Percentiles rank a stretch among this genome's conserved stretches.
Conservation (phyloP, 805 yeast species). For the Hanseniaspora pseudoguilliermondii region DNA sequence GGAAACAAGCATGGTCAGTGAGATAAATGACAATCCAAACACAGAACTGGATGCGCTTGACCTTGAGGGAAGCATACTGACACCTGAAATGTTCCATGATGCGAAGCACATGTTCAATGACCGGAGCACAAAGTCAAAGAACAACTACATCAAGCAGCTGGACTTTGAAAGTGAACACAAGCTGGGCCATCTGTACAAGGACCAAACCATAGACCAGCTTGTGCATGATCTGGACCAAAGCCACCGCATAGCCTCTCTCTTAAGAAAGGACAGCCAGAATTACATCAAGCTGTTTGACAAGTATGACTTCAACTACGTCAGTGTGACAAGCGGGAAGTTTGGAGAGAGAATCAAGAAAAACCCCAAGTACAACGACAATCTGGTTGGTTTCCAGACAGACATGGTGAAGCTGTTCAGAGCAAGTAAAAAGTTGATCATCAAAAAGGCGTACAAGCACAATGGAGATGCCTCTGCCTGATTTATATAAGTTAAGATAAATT, state of each 20-base stretch:
- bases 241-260: conserved; percentile 17
- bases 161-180: conserved; percentile 15
- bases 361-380: conserved; percentile 24
- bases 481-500: background rate
- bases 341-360: conserved; percentile 29
- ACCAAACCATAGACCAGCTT: conserved; percentile 16
- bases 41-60: background rate
- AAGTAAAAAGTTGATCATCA: conserved; percentile 3
- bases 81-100: background rate
- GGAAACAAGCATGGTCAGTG: background rate
- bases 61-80: background rate
- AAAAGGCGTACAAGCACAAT: background rate
- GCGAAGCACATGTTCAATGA: conserved; percentile 5
- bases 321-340: conserved; percentile 25
- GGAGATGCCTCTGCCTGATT: background rate
- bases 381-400: conserved; percentile 28
- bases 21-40: background rate
- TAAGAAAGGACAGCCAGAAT: conserved; percentile 24
- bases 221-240: conserved; percentile 18
- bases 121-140: conserved; percentile 5
- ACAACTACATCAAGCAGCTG: conserved; percentile 7
- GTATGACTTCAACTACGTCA: conserved; percentile 23
- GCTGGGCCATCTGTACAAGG: conserved; percentile 11
- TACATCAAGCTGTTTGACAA: conserved; percentile 25
- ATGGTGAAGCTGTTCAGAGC: conserved; percentile 11